phyloP scores from a whole-genome alignment of 768 basidiomycete species.

The Daedalea quercina region DNA sequence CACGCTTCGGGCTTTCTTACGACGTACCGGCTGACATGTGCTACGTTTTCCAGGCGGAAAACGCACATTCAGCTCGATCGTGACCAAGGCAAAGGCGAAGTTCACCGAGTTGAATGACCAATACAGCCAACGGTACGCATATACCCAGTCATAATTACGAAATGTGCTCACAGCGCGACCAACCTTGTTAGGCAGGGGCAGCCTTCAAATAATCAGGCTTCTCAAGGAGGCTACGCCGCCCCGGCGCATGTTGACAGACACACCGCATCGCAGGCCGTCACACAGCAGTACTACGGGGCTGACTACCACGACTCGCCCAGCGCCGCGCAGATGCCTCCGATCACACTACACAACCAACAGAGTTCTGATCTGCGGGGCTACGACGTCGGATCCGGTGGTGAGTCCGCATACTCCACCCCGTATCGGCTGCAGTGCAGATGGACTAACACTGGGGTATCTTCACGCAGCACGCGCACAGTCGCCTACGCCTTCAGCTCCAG shows the following conservation, averaged over 20 bases:
- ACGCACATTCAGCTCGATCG: constrained; percentile 64
- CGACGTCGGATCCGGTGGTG: constrained; percentile 11
- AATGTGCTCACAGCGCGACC: neutral
- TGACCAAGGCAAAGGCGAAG: constrained; percentile 79
- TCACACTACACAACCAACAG: neutral
- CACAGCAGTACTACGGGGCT: constrained; percentile 13
- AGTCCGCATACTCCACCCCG: neutral
- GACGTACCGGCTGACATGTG: neutral
- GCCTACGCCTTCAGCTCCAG: neutral
- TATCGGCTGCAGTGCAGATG: too few relatives aligned
- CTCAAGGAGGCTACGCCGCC: constrained; percentile 12
- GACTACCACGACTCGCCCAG: neutral
- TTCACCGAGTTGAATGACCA: constrained; percentile 73
- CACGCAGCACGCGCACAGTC: neutral
- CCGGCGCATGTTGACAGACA: constrained; percentile 17
- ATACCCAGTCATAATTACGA: too few relatives aligned
- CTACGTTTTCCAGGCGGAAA: constrained; percentile 40
- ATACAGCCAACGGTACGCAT: constrained; percentile 21
- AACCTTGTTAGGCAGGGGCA: constrained; percentile 11
- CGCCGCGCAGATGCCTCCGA: constrained; percentile 1
- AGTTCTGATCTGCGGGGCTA: constrained; percentile 12
- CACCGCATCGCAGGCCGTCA: constrained; percentile 18
- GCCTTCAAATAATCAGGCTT: constrained; percentile 3
- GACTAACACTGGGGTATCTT: neutral
- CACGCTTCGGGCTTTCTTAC: neutral